Evolutionary conservation across 1,139 yeast genomes (phyloP), one percentile per base, ranked within the genome.

Genomic region (Saccharomyces pastorianus): DNA sequence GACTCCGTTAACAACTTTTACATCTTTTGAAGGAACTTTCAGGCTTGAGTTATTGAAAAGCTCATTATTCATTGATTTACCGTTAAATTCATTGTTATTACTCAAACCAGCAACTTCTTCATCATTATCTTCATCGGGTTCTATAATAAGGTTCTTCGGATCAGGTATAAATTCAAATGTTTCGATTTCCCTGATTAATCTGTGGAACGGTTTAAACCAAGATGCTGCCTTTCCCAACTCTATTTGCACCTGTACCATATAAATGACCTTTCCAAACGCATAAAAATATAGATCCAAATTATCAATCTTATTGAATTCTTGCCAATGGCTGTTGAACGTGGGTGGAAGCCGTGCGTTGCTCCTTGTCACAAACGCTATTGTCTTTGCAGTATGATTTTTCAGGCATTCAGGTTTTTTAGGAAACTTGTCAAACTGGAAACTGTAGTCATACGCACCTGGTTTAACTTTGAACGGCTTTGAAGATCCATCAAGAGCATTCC

Each of bases 401-500:
- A 65, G 28, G 50, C 71, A 66, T 17, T 55, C 53, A 13, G 67
- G 70, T 48, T 58, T 56, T 46, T 55, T 58, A 13, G 64, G 64
- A 14, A 66, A 49, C 51, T 59, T 57, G 4, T 58, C 58, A 54
- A 67, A 64, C 42, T 60, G 54, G 51, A 67, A 67, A 8, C 53
- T 55, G 52, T 64, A 67, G 32, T 57, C 58, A 53, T 66, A 63
- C 41, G 53, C 53, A 11, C 69, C 71, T 4, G 67, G 62, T 38
- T 59, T 61, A 1, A 65, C 56, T 50, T 64, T 62, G 47, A 65
- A 65, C 4, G 68, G 67, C 49, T 62, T 64, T 1, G 61, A 48
- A 3, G 59, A 55, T n/a, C 65, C 66, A 42, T 64, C 64, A 5
- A 65, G 42, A 4, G 66, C 68, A 55, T 63, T 55, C 64, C 66